Evolutionary conservation across 805 yeast species (phyloP).

Genomic region (Torulaspora gathmanii): DNA sequence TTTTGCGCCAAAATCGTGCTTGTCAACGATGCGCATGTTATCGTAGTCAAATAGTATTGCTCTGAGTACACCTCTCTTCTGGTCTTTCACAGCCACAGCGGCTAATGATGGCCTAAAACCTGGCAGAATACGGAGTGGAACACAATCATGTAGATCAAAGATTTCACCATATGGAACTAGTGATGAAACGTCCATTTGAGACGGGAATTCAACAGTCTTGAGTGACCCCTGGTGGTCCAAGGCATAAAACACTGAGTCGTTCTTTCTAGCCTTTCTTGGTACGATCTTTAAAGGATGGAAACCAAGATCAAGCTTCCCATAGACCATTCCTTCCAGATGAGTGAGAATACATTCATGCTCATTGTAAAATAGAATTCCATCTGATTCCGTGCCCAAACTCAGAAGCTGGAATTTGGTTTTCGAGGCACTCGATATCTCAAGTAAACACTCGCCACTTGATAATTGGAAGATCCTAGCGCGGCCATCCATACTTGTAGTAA

Average conservation of each 20-base stretch:
- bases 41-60: slow-evolving; percentile 6
- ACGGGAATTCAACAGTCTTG: neutral
- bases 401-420: neutral
- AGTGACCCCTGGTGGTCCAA: neutral
- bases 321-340: neutral
- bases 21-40: neutral
- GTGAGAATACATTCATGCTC: slow-evolving; percentile 4
- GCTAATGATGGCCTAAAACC: neutral
- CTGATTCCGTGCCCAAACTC: neutral
- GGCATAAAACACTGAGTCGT: neutral
- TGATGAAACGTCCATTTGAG: neutral
- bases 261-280: neutral
- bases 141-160: slow-evolving; percentile 3
- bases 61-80: neutral
- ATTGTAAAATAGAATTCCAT: slow-evolving; percentile 7
- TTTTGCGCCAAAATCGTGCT: neutral
- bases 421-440: slow-evolving; percentile 6
- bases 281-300: slow-evolving; percentile 4
- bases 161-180: neutral
- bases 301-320: slow-evolving; percentile 5
- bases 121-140: slow-evolving; percentile 6
- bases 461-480: slow-evolving; percentile 2
- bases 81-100: neutral
- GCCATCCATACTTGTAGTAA: slow-evolving; percentile 10
- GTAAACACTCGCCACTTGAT: neutral